Conservation (phyloP, 306 rosid genomes). For the Vigna radiata region DNA sequence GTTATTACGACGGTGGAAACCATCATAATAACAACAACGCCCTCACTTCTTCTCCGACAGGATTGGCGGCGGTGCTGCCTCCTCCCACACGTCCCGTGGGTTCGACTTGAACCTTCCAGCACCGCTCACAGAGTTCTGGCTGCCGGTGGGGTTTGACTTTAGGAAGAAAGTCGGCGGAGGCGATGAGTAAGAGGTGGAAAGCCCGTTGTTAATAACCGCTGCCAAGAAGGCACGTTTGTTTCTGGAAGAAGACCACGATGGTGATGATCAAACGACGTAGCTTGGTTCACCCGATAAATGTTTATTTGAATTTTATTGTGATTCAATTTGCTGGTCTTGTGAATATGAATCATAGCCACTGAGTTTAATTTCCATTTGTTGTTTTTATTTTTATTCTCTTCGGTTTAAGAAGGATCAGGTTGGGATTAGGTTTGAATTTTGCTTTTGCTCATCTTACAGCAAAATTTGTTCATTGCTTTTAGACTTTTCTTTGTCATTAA, state of each 20-base stretch:
- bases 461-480: slow-evolving; percentile 60
- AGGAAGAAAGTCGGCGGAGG: slow-evolving; percentile 21
- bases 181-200: slow-evolving; percentile 84
- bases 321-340: slow-evolving; percentile 30
- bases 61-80: slow-evolving; percentile 48
- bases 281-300: slow-evolving; percentile 10
- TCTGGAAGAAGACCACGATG: neutral
- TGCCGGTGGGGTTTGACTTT: slow-evolving; percentile 31
- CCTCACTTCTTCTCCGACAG: slow-evolving; percentile 48
- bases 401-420: neutral
- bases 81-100: slow-evolving; percentile 59
- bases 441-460: slow-evolving; percentile 53
- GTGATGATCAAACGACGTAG: slow-evolving; percentile 36
- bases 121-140: slow-evolving; percentile 60
- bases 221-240: slow-evolving; percentile 67
- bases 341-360: slow-evolving; percentile 22
- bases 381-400: neutral
- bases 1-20: slow-evolving; percentile 86
- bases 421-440: slow-evolving; percentile 38
- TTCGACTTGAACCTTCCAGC: slow-evolving; percentile 90
- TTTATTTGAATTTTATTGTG: slow-evolving; percentile 38
- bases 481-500: slow-evolving; percentile 32
- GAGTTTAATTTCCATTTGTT: slow-evolving; percentile 23
- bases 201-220: too few species aligned
- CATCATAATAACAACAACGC: slow-evolving; percentile 21